phyloP scores from a whole-genome alignment of 495 filamentous ascomycete genomes.

The Penicillium argentinense region DNA sequence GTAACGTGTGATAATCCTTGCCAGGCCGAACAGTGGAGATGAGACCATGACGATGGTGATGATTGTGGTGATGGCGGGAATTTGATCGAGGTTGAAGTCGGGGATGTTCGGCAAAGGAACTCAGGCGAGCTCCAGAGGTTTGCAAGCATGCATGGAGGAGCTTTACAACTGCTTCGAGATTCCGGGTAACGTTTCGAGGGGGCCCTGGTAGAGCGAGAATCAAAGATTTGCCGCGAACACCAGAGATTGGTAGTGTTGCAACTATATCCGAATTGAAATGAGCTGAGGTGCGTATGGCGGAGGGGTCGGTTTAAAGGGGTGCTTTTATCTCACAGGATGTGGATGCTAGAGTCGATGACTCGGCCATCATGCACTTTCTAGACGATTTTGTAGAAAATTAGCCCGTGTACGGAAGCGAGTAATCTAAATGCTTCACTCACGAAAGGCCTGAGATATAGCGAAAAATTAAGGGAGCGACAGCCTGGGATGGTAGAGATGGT shows the following conservation, averaged over 20 bases:
- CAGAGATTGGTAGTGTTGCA: slow-evolving; percentile 97
- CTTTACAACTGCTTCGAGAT: slow-evolving; percentile 82
- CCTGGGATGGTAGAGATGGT: too few species aligned
- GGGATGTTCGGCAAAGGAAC: slow-evolving; percentile 76
- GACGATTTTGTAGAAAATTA: too few species aligned
- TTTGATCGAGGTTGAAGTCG: slow-evolving; percentile 24
- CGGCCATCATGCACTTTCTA: slow-evolving; percentile 87
- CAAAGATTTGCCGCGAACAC: slow-evolving; percentile 77
- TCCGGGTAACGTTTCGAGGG: slow-evolving; percentile 92
- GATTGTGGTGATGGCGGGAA: slow-evolving; percentile 65
- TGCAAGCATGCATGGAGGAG: slow-evolving; percentile 90
- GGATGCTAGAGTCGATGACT: slow-evolving; percentile 76
- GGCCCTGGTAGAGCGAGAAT: slow-evolving; percentile 92
- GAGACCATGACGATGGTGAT: slow-evolving; percentile 39
- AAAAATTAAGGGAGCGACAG: slow-evolving; percentile 76
- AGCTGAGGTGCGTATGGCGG: slow-evolving; percentile 21
- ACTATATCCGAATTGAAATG: slow-evolving; percentile 58
- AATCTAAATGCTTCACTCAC: slow-evolving; percentile 43
- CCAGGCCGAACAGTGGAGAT: slow-evolving; percentile 65
- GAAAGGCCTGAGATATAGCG: slow-evolving; percentile 87
- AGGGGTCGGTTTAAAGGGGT: too few species aligned
- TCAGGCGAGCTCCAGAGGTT: slow-evolving; percentile 74
- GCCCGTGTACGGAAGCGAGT: slow-evolving; percentile 24
- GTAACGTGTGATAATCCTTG: slow-evolving; percentile 74
- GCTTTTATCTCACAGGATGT: slow-evolving; percentile 73